Evolutionary conservation across 148 eudicot genomes (phyloP), one percentile per base, ranked within the genome.

Genomic region (Camellia granthamiana): DNA sequence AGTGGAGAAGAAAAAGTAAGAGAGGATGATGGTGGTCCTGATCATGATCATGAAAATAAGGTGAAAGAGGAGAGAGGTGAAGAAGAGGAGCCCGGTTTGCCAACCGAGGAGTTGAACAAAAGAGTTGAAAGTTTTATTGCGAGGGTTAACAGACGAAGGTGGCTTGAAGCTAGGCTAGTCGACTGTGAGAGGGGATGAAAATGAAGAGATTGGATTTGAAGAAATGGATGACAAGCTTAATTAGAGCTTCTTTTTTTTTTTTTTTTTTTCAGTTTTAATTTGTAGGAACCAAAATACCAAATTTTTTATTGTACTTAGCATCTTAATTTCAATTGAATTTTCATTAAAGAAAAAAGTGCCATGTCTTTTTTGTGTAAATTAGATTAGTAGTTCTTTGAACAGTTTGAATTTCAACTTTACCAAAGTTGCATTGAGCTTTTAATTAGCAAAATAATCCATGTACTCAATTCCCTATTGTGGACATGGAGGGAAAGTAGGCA

Each of bases 111-210:
- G 64, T 68, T 78, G 41, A 78, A 41, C 65, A 78, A 55, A 42
- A 78, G 80, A 78, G 65, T 52, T 54, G 74, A 68, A 58, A 74
- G 55, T 4, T 67, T 78, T 5, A 78, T 78, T 78, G 80, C 80
- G 18, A 78, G 64, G 80, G 80, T 78, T 41, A 78, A 78, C 7
- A 78, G 64, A 12, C 64, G 55, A 42, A 78, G 74, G 64, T 41
- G 62, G 65, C n/a, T 67, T 68, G 80, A 78, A 78, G 80, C 80
- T 42, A 78, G 56, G 52, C 23, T 78, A 42, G 30, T 43, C 14
- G 49, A 8, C 38, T 18, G 65, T 55, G 52, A 42, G 13, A 68
- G 73, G n/a, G 52, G 21, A 54, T 67, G 42, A 78, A 1, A 23
- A 8, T 16, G 54, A 52, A 41, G 59, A 21, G 44, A 16, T 7